Evolutionary conservation across 495 filamentous ascomycete genomes (phyloP), one percentile per base, ranked within the genome.

Genomic region (Jackrogersella multiformis): DNA sequence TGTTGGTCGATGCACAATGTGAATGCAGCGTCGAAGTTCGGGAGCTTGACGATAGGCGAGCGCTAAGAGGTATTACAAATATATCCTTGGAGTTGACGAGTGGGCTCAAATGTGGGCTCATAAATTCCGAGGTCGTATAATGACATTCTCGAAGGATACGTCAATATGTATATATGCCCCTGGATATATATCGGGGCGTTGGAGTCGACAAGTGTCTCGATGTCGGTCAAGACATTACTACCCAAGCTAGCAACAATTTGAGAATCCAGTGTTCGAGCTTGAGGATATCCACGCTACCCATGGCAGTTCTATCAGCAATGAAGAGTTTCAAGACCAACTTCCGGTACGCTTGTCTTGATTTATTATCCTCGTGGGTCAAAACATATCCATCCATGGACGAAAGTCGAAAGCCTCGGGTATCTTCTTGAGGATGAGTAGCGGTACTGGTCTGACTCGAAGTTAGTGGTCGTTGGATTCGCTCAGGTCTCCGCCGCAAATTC

Each of bases 331-430:
- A 35, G 5, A 80, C 73, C 20, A 64, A 65, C n/a, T 58, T 30
- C 28, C 69, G 61, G 49, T 82, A 81, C 4, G 30, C 23, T 24
- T 8, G 44, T 66, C 68, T 66, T 12, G 54, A 32, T 56, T 28
- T 7, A 8, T 38, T 39, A 21, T 69, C 64, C 56, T 76, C 77
- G 13, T 77, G 72, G 16, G 63, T 55, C 23, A 78, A 41, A 13
- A 81, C 74, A 48, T 78, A 79, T 21, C 66, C 77, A 54, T 83
- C 81, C 77, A 83, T 80, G 32, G 74, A 67, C 4, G 77, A 79
- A 24, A 77, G 75, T 32, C 74, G 74, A 61, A 80, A 79, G 10
- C 56, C 66, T 15, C 76, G 71, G 26, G 79, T 76, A 51, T 79
- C 79, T 4, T 66, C 39, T 36, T 56, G 60, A 46, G 69, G 34